phyloP scores from a whole-genome alignment of 2,329 filamentous ascomycete genomes.

The Stemphylium beticola region DNA sequence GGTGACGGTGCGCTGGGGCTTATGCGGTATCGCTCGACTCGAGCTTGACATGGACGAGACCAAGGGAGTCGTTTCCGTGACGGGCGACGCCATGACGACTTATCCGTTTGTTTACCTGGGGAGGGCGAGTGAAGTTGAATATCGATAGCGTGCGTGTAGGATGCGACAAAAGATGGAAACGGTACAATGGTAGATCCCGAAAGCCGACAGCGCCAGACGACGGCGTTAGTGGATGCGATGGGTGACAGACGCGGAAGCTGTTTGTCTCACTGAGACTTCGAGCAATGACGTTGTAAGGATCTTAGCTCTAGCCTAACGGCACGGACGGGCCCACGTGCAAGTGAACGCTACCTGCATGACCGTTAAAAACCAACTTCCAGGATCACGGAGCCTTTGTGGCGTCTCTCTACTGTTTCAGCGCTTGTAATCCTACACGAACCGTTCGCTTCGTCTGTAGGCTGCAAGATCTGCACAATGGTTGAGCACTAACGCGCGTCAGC shows the following conservation, averaged over 20 bases:
- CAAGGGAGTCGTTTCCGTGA: conserved; percentile 47
- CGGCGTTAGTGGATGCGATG: conserved; percentile 16
- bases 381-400: not conserved
- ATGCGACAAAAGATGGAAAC: conserved; percentile 1
- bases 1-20: conserved; percentile 69
- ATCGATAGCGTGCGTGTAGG: not conserved
- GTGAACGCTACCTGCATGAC: conserved; percentile 11
- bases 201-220: conserved; percentile 17
- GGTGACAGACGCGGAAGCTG: conserved; percentile 15
- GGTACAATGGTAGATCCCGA: conserved; percentile 9
- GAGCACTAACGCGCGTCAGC: not conserved
- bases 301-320: conserved; percentile 14
- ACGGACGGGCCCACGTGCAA: conserved; percentile 15
- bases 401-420: not conserved
- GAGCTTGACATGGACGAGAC: conserved; percentile 45
- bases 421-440: not conserved
- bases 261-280: conserved; percentile 21
- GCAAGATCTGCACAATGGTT: not conserved
- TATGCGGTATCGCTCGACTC: conserved; percentile 33
- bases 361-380: conserved; percentile 12
- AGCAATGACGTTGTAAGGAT: conserved; percentile 22
- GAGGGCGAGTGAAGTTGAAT: not conserved
- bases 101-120: not conserved
- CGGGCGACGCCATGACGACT: conserved; percentile 43
- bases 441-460: not conserved